phyloP scores from a whole-genome alignment of 768 basidiomycete genomes.

The Serendipita vermifera region DNA sequence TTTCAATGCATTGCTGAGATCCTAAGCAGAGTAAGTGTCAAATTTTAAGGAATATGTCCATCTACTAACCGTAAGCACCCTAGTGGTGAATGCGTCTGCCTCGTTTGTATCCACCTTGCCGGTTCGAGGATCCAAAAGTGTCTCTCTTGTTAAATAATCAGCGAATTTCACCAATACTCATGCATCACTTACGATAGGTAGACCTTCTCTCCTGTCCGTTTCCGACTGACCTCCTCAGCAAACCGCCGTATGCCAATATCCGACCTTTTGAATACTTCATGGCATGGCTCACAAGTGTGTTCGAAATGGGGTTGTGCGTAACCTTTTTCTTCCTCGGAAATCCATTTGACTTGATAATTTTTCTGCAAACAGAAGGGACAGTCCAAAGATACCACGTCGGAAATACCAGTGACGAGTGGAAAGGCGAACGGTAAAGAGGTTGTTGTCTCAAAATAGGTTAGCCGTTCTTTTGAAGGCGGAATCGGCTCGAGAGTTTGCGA shows the following conservation, averaged over 20 bases:
- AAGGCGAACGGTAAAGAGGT: neutral
- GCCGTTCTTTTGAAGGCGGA: neutral
- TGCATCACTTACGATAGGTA: neutral
- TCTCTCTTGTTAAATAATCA: no score
- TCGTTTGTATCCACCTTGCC: neutral
- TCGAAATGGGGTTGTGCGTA: neutral
- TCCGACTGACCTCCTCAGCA: neutral
- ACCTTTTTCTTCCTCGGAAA: neutral
- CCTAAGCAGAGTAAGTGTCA: neutral
- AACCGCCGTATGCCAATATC: neutral
- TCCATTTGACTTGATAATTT: neutral
- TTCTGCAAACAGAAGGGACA: neutral
- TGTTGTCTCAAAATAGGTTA: neutral
- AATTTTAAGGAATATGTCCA: neutral
- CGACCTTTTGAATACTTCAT: neutral
- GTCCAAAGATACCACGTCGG: neutral
- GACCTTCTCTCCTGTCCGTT: neutral
- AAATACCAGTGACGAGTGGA: neutral
- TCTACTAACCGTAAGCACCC: neutral
- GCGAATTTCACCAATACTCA: no score
- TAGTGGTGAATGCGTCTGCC: neutral
- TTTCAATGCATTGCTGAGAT: neutral
- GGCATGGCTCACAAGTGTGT: neutral
- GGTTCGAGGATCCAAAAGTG: neutral
- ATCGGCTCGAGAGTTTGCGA: neutral